Conservation (phyloP, 768 basidiomycete species). For the Tricholoma sp. region DNA sequence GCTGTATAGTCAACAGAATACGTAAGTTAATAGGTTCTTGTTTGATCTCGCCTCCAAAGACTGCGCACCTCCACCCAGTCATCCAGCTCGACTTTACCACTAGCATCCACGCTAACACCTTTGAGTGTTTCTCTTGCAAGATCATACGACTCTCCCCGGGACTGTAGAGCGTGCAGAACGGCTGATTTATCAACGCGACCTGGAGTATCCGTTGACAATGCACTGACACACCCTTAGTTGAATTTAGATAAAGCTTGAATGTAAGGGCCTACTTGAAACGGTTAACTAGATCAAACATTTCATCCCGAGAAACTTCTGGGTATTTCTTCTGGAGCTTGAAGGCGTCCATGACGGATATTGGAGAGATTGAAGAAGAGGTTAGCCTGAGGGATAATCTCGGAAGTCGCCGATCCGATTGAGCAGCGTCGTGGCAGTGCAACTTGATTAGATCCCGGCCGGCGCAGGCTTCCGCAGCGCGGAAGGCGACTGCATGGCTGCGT, state of each 20-base stretch:
- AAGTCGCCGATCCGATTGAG: slow-evolving; percentile 1
- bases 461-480: too few relatives aligned
- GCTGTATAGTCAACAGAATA: slow-evolving; percentile 31
- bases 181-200: slow-evolving; percentile 80
- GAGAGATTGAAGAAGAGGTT: background rate
- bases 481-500: too few relatives aligned
- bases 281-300: slow-evolving; percentile 92
- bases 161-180: slow-evolving; percentile 73
- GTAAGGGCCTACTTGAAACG: slow-evolving; percentile 81
- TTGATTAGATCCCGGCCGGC: too few relatives aligned
- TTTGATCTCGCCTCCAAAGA: slow-evolving; percentile 11
- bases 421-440: background rate
- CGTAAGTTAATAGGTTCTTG: background rate
- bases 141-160: slow-evolving; percentile 87
- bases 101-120: slow-evolving; percentile 88
- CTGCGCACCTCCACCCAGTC: slow-evolving; percentile 93
- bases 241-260: slow-evolving; percentile 1
- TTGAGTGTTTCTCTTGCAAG: slow-evolving; percentile 87
- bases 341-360: slow-evolving; percentile 56
- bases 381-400: background rate
- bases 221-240: slow-evolving; percentile 34
- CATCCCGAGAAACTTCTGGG: slow-evolving; percentile 86
- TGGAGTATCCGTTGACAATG: slow-evolving; percentile 72
- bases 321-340: slow-evolving; percentile 88
- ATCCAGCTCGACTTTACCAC: slow-evolving; percentile 93